phyloP scores from a whole-genome alignment of 495 filamentous ascomycete species.

The Arthonia radiata region DNA sequence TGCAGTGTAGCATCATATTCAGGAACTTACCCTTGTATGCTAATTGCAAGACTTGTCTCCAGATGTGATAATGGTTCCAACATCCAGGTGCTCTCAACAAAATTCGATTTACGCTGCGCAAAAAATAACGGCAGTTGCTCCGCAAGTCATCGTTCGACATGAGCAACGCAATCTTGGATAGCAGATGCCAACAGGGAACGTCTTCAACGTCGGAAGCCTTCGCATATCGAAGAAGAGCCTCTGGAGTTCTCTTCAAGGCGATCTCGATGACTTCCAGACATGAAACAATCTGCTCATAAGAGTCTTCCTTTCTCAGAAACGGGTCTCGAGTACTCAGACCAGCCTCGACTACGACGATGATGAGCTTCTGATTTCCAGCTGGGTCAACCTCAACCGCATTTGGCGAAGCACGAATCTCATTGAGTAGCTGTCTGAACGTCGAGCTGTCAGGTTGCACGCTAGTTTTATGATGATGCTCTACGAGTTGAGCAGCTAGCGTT shows the following conservation, averaged over 20 bases:
- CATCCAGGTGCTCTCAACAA: slow-evolving; percentile 5
- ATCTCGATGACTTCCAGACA: slow-evolving; percentile 50
- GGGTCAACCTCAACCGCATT: slow-evolving; percentile 16
- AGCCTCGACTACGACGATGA: slow-evolving; percentile 60
- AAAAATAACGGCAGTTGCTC: slow-evolving; percentile 44
- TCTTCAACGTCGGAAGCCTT: too few relatives aligned
- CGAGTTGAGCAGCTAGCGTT: slow-evolving; percentile 25
- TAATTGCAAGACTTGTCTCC: too few relatives aligned
- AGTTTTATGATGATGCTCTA: slow-evolving; percentile 18
- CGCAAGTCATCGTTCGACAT: slow-evolving; percentile 13
- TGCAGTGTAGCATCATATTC: too few relatives aligned
- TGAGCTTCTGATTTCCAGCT: slow-evolving; percentile 53
- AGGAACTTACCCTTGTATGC: too few relatives aligned
- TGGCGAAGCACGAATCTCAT: slow-evolving; percentile 25
- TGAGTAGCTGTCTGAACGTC: slow-evolving; percentile 36
- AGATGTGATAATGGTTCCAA: too few relatives aligned
- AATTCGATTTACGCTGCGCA: slow-evolving; percentile 18
- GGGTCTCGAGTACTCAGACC: slow-evolving; percentile 29
- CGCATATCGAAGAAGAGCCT: too few relatives aligned
- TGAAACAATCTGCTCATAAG: slow-evolving; percentile 36
- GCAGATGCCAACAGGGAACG: slow-evolving; percentile 21
- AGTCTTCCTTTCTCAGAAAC: slow-evolving; percentile 29
- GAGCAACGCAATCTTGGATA: slow-evolving; percentile 3
- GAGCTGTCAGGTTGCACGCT: slow-evolving; percentile 20
- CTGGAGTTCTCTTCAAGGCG: slow-evolving; percentile 48